phyloP scores from a whole-genome alignment of 1,284 basidiomycete genomes.

The Ceratobasidium sp. region DNA sequence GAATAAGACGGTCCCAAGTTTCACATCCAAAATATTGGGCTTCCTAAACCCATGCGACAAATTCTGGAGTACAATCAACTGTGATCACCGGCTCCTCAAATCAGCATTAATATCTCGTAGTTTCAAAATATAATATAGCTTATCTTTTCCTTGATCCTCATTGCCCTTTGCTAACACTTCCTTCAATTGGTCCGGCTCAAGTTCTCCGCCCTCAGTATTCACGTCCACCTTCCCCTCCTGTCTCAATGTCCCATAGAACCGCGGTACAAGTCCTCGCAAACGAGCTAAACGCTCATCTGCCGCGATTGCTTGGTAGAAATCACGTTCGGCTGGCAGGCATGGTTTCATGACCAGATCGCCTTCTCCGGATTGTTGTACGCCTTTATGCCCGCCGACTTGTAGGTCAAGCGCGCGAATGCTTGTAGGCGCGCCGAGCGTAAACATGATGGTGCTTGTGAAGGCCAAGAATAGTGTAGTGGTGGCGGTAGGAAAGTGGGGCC shows the following conservation, averaged over 20 bases:
- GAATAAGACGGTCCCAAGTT: constrained; percentile 90
- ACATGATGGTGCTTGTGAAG: constrained; percentile 7
- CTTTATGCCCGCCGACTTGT: constrained; percentile 92
- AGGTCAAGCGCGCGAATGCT: constrained; percentile 60
- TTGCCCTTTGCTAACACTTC: constrained; percentile 49
- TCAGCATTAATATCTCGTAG: neutral
- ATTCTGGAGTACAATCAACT: constrained; percentile 90
- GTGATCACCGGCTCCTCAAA: constrained; percentile 54
- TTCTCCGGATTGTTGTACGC: constrained; percentile 80
- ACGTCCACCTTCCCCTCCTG: constrained; percentile 72
- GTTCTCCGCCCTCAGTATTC: constrained; percentile 53
- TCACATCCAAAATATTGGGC: constrained; percentile 92
- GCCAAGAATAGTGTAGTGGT: constrained; percentile 8
- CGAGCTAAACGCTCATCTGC: constrained; percentile 52
- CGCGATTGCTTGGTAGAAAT: constrained; percentile 82
- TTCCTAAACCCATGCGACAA: constrained; percentile 78
- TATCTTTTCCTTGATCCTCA: constrained; percentile 65
- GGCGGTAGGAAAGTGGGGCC: neutral
- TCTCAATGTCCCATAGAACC: constrained; percentile 81
- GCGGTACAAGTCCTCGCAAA: constrained; percentile 71
- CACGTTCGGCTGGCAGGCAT: constrained; percentile 77
- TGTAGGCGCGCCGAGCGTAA: neutral
- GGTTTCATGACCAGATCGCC: constrained; percentile 90
- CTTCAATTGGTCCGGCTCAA: constrained; percentile 49
- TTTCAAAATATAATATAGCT: constrained; percentile 54